A percentile compares a stretch with the other conserved stretches of the same genome.
Evolutionary conservation across 257 asterid species (phyloP).

Genomic region (Linderniella brevidens): DNA sequence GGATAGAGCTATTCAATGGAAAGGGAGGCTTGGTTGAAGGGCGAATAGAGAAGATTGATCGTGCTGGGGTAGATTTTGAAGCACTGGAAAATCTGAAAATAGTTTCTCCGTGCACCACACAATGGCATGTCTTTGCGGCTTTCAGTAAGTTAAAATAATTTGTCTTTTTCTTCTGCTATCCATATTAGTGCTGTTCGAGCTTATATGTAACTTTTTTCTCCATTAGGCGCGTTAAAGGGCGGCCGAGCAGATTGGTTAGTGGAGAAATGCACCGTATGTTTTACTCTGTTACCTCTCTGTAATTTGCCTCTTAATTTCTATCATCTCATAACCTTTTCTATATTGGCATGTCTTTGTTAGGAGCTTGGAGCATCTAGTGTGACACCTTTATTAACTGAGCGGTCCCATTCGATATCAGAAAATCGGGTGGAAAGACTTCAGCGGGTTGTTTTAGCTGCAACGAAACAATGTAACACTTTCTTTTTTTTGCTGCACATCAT

Average conservation of each 20-base stretch:
- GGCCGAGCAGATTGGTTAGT: conserved; percentile 99
- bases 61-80: conserved; percentile 50
- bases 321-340: conserved; percentile 1
- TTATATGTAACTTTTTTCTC: conserved; percentile 6
- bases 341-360: conserved; percentile 19
- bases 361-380: conserved; percentile 87
- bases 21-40: conserved; percentile 85
- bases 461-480: conserved; percentile 56
- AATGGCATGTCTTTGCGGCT: conserved; percentile 91
- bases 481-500: no score
- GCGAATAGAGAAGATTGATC: conserved; percentile 54
- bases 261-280: conserved; percentile 91
- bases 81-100: conserved; percentile 46
- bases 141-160: conserved; percentile 66
- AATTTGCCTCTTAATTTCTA: background rate
- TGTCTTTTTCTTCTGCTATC: background rate
- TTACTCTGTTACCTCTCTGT: background rate
- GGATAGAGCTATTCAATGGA: conserved; percentile 94
- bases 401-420: conserved; percentile 59
- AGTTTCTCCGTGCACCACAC: conserved; percentile 31
- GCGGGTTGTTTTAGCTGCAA: conserved; percentile 73
- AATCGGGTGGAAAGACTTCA: conserved; percentile 74
- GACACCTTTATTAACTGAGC: conserved; percentile 77
- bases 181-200: conserved; percentile 2
- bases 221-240: conserved; percentile 78